Evolutionary conservation across 2,329 filamentous ascomycete genomes (phyloP).

Genomic region (Zopfia rhizophila): DNA sequence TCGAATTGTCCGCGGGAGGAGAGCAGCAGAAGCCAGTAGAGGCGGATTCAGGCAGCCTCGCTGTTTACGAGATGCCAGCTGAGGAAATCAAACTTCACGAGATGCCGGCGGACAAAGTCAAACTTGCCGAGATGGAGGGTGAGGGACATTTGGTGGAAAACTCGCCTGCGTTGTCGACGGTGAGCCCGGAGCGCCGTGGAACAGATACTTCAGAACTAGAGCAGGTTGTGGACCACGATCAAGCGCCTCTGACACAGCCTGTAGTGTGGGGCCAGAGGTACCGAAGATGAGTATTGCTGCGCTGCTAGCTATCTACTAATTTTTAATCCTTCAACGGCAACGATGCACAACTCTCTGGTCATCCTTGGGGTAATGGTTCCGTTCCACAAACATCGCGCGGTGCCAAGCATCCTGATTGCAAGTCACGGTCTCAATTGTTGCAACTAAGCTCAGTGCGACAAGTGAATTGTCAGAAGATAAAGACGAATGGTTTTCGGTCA

Average conservation of each 20-base stretch:
- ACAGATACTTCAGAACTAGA: constrained; percentile 9
- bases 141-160: constrained; percentile 17
- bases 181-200: constrained; percentile 3
- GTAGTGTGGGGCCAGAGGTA: too few species aligned
- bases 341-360: too few species aligned
- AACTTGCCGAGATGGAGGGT: constrained; percentile 24
- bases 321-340: too few species aligned
- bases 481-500: background rate
- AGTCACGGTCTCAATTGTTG: too few species aligned
- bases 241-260: constrained; percentile 8
- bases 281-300: too few species aligned
- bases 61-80: constrained; percentile 28
- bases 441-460: too few species aligned
- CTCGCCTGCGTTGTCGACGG: background rate
- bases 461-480: too few species aligned
- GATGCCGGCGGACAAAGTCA: background rate
- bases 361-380: too few species aligned
- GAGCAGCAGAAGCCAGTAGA: constrained; percentile 29
- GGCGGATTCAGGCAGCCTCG: constrained; percentile 11
- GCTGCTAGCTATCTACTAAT: too few species aligned
- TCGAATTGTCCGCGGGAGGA: constrained; percentile 23
- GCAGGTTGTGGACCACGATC: constrained; percentile 1
- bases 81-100: constrained; percentile 8
- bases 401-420: too few species aligned
- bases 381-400: too few species aligned